Evolutionary conservation across 176 grass and related monocot genomes (phyloP).

Genomic region (Pontederia paniculata): DNA sequence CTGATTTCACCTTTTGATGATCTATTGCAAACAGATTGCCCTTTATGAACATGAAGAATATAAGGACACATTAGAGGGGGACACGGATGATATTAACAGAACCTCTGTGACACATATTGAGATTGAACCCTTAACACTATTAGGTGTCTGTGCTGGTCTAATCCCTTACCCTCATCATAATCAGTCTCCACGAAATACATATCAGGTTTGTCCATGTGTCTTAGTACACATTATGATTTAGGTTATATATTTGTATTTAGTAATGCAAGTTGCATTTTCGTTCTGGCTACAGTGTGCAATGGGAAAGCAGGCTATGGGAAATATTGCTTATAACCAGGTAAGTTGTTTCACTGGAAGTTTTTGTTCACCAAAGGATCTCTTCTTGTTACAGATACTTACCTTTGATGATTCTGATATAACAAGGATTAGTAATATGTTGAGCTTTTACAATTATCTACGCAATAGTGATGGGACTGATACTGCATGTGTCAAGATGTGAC

Average conservation of each 20-base stretch:
- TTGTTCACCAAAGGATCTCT: constrained; percentile 12
- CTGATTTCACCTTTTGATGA: constrained; percentile 5
- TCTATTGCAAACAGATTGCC: constrained; percentile 58
- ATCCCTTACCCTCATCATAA: constrained; percentile 98
- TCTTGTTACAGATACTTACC: background rate
- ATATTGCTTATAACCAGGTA: constrained; percentile 95
- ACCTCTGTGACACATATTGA: constrained; percentile 79
- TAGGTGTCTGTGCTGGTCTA: constrained; percentile 86
- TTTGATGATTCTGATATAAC: no score
- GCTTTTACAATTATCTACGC: no score
- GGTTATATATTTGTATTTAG: constrained; percentile 5
- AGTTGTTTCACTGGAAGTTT: constrained; percentile 14
- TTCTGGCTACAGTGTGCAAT: constrained; percentile 69
- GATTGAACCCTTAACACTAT: constrained; percentile 78
- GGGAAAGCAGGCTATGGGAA: constrained; percentile 99
- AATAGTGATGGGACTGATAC: no score
- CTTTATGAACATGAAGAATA: constrained; percentile 65
- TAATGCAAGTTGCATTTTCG: constrained; percentile 10
- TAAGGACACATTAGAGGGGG: constrained; percentile 28
- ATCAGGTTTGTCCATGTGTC: constrained; percentile 47
- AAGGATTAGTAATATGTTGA: no score
- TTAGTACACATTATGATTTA: background rate
- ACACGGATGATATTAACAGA: constrained; percentile 40
- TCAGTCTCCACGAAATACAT: constrained; percentile 95
- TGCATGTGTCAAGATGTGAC: no score